These are phyloP conservation scores for Coccomyxa sp. DNA, from an alignment of 139 green algal species.

Conservation along the genomic window DNA sequence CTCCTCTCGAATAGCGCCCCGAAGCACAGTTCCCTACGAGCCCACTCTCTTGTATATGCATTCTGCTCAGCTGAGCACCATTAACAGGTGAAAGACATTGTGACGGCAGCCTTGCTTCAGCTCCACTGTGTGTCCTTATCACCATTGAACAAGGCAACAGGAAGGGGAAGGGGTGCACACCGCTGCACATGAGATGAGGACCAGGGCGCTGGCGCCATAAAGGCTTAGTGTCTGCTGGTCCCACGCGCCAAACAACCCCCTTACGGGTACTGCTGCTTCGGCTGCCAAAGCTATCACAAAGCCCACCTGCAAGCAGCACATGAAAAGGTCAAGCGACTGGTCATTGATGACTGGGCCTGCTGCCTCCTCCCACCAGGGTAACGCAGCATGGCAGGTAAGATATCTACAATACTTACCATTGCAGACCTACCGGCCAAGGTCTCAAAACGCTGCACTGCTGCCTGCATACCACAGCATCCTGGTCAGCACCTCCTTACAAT, in stretches of 20 bases:
- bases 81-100: too few relatives aligned
- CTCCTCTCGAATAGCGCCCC: neutral
- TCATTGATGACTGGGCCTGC: too few relatives aligned
- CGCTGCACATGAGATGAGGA: conserved; percentile 5
- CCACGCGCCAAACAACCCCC: conserved; percentile 16
- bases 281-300: conserved; percentile 10
- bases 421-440: conserved; percentile 13
- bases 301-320: conserved; percentile 4
- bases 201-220: neutral
- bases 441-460: conserved; percentile 13
- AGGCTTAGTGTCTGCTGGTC: neutral
- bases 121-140: too few relatives aligned
- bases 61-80: too few relatives aligned
- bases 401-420: conserved; percentile 2
- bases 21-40: neutral
- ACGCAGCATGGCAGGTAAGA: neutral
- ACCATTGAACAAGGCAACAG: too few relatives aligned
- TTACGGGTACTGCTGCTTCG: neutral
- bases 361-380: too few relatives aligned
- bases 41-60: neutral
- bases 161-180: neutral
- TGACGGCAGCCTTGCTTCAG: too few relatives aligned
- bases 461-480: conserved; percentile 10
- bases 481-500: neutral
- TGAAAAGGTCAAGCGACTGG: too few relatives aligned